These are phyloP conservation scores for Elaeis guineensis DNA, from an alignment of 176 grass and related monocot species.

Conservation along the genomic window DNA sequence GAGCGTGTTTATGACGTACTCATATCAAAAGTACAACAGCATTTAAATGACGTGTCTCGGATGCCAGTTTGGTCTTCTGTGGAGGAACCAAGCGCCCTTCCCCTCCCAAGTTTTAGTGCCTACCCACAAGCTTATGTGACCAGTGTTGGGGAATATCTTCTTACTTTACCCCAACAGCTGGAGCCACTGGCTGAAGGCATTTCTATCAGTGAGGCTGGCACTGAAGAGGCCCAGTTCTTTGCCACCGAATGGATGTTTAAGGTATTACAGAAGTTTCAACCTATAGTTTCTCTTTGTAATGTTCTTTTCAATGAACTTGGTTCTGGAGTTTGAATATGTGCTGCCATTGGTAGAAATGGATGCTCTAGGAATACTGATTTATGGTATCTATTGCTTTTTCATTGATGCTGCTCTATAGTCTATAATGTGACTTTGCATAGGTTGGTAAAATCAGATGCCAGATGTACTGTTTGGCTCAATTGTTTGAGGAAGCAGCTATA, in stretches of 20 bases:
- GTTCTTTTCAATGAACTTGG: no score
- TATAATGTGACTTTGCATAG: no score
- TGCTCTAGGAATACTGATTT: no score
- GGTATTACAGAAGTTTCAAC: constrained; percentile 25
- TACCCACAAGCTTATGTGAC: constrained; percentile 90
- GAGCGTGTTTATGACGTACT: constrained; percentile 92
- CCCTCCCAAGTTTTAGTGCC: constrained; percentile 93
- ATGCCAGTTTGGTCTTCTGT: constrained; percentile 78
- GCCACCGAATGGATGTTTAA: constrained; percentile 98
- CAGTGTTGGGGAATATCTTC: constrained; percentile 87
- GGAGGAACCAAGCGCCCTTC: constrained; percentile 76
- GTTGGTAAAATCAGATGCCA: no score
- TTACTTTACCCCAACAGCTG: constrained; percentile 90
- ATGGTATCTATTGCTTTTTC: no score
- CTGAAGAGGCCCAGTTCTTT: constrained; percentile 92
- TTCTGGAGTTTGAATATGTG: no score
- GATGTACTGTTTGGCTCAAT: no score
- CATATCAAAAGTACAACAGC: constrained; percentile 76
- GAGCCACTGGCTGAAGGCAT: constrained; percentile 86
- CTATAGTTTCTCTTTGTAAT: no score
- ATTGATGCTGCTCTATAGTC: no score
- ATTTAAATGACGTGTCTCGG: constrained; percentile 58
- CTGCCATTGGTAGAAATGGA: no score
- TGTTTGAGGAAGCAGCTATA: no score
- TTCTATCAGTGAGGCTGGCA: constrained; percentile 51